These are phyloP conservation scores for Metschnikowia arizonensis DNA, from an alignment of 805 yeast species.

Conservation along the genomic window DNA sequence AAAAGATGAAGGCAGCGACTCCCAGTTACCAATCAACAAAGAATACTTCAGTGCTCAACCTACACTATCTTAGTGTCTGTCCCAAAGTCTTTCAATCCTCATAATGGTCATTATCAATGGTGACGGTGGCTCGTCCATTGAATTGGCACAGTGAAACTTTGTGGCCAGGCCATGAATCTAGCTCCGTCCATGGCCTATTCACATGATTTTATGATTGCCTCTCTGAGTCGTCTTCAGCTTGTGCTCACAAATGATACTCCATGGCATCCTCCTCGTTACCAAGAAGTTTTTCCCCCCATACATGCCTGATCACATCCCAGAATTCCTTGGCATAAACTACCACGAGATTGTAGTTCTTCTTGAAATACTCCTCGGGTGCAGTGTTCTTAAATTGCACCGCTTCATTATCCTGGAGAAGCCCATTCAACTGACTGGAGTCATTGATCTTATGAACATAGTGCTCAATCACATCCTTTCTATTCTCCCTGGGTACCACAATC, in stretches of 20 bases:
- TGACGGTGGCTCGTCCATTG: too few species aligned
- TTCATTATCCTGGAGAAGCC: conserved; percentile 35
- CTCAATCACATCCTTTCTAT: conserved; percentile 64
- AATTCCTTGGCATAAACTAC: conserved; percentile 69
- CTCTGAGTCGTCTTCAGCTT: too few species aligned
- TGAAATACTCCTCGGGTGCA: conserved; percentile 50
- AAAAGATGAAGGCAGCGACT: too few species aligned
- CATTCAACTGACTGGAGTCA: conserved; percentile 31
- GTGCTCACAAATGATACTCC: conserved; percentile 15
- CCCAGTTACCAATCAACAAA: too few species aligned
- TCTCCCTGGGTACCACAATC: conserved; percentile 67
- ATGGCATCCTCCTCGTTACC: conserved; percentile 17
- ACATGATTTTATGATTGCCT: too few species aligned
- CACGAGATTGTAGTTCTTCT: conserved; percentile 53
- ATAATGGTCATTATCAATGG: too few species aligned
- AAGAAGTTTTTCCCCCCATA: conserved; percentile 57
- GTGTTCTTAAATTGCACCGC: conserved; percentile 26
- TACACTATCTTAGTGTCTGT: too few species aligned
- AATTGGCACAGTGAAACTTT: too few species aligned
- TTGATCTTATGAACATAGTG: conserved; percentile 42
- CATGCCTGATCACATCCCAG: conserved; percentile 66
- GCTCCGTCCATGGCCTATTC: too few species aligned
- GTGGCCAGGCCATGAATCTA: too few species aligned
- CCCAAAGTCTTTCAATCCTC: too few species aligned
- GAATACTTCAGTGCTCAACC: too few species aligned